Base-by-base conservation (phyloP, 2,329 filamentous ascomycete species). In the Alternaria conjuncta region DNA sequence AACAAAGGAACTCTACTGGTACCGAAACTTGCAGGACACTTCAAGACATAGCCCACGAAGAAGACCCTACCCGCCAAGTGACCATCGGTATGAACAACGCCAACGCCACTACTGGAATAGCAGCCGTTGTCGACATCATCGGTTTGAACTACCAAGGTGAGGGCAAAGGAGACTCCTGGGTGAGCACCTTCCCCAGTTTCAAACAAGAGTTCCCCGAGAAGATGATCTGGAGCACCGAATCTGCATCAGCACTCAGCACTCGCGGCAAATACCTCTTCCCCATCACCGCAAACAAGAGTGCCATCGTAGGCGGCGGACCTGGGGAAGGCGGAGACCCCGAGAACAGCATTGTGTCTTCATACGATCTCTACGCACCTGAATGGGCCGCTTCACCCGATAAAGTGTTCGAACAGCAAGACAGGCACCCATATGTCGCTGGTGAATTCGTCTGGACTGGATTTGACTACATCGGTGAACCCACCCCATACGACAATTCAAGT, bases 121-220 rank as follows among this genome's bases (percentile, higher is more conserved):
- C 83, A 3, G 62, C 70, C 0, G 75, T 78, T 2, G 64, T 86
- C 32, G 85, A 87, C 67, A 76, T 87, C 46, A 73, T 84, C n/a
- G 81, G 82, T 20, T 71, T 87, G 6, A 88, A 88, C 75, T 88
- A 87, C 73, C 86, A 87, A 68, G 86, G 86, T 55, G 84, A 86
- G 55, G 85, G 86, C 1, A 60, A 72, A 12, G 77, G 80, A 18
- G 77, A 75, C 46, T 66, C 70, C n/a, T 75, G 61, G 67, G 10
- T 72, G 75, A 86, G 63, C 78, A 79, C 65, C 74, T 86, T 83
- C 67, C 77, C 79, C 1, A 65, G 50, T 56, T 88, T 86, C 75
- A 83, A 84, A 69, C 63, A 69, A 20, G 71, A 70, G 5, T 86
- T 80, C 65, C 84, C 84, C 0, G 70, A 82, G 53, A 86, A 86